Evolutionary conservation across 2,329 filamentous ascomycete species (phyloP).

Genomic region (Aspergillus sp.): DNA sequence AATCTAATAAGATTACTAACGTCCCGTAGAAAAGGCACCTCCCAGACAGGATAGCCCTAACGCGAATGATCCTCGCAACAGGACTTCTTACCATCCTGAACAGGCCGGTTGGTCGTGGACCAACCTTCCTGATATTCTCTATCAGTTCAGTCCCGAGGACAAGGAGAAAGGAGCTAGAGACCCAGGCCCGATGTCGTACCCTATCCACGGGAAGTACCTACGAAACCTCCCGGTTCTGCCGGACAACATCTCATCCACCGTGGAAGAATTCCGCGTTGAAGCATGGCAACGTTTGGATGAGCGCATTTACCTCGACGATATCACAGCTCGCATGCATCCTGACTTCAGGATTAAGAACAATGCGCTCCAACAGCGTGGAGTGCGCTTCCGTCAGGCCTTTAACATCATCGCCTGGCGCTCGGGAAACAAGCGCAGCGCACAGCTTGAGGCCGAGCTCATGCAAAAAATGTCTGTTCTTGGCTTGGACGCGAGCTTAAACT

Average conservation of each 20-base stretch:
- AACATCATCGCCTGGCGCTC: slow-evolving; percentile 28
- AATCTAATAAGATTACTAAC: neutral
- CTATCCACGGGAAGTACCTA: slow-evolving; percentile 16
- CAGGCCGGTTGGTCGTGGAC: slow-evolving; percentile 23
- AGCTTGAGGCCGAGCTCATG: slow-evolving; percentile 8
- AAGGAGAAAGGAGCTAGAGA: neutral
- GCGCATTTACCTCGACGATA: slow-evolving; percentile 28
- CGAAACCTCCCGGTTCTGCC: slow-evolving; percentile 27
- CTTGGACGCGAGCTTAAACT: slow-evolving; percentile 15
- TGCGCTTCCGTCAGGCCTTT: slow-evolving; percentile 27
- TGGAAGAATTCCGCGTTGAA: slow-evolving; percentile 33
- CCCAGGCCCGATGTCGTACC: slow-evolving; percentile 1
- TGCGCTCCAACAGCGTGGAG: slow-evolving; percentile 28
- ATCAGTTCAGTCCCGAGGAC: slow-evolving; percentile 17
- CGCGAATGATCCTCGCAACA: slow-evolving; percentile 14
- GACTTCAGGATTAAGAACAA: slow-evolving; percentile 21
- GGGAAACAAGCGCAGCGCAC: slow-evolving; percentile 22
- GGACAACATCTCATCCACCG: slow-evolving; percentile 29
- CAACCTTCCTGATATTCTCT: slow-evolving; percentile 25
- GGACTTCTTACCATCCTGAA: slow-evolving; percentile 12
- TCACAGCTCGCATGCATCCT: slow-evolving; percentile 28
- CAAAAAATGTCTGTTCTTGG: slow-evolving; percentile 7
- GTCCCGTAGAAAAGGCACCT: neutral
- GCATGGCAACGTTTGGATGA: slow-evolving; percentile 33
- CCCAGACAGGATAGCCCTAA: slow-evolving; percentile 16